Conservation (phyloP, 1,284 basidiomycete species). For the Cystobasidiaceae sp. region DNA sequence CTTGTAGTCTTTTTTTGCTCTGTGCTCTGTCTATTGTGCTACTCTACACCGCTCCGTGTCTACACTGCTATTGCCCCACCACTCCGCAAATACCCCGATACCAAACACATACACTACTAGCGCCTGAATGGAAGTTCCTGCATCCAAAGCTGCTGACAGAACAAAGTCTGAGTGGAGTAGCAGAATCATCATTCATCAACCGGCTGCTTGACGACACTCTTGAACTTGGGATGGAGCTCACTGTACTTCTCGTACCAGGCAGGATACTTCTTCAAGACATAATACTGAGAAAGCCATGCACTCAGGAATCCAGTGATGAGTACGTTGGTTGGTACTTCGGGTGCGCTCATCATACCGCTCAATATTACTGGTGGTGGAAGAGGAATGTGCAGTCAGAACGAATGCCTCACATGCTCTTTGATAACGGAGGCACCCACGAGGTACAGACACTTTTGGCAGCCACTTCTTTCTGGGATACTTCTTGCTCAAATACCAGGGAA, state of each 20-base stretch:
- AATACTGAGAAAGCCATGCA: conserved; percentile 41
- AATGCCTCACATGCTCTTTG: background rate
- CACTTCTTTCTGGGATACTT: conserved; percentile 33
- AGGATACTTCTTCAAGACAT: conserved; percentile 38
- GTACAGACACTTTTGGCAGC: conserved; percentile 40
- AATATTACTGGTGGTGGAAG: conserved; percentile 38
- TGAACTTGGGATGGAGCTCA: background rate
- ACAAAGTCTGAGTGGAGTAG: conserved; percentile 14
- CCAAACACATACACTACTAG: conserved; percentile 41
- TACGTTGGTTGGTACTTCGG: conserved; percentile 43
- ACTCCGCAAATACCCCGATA: conserved; percentile 32
- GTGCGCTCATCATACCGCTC: conserved; percentile 41
- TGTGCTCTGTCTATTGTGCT: background rate
- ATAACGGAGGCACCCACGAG: conserved; percentile 29
- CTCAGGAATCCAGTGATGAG: conserved; percentile 41
- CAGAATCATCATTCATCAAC: background rate
- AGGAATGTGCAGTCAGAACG: too few species aligned
- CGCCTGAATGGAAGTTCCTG: conserved; percentile 43
- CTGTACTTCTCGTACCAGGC: conserved; percentile 44
- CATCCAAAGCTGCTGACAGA: conserved; percentile 35
- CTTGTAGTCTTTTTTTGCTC: too few species aligned
- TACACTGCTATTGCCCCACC: conserved; percentile 39
- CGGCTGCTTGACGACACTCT: background rate
- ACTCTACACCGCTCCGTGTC: conserved; percentile 40
- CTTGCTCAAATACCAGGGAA: conserved; percentile 42